A percentile compares a stretch with the other conserved stretches of the same genome.
These are phyloP conservation scores for Arachnopeziza araneosa DNA, from an alignment of 2,329 filamentous ascomycete genomes.

Conservation along the genomic window DNA sequence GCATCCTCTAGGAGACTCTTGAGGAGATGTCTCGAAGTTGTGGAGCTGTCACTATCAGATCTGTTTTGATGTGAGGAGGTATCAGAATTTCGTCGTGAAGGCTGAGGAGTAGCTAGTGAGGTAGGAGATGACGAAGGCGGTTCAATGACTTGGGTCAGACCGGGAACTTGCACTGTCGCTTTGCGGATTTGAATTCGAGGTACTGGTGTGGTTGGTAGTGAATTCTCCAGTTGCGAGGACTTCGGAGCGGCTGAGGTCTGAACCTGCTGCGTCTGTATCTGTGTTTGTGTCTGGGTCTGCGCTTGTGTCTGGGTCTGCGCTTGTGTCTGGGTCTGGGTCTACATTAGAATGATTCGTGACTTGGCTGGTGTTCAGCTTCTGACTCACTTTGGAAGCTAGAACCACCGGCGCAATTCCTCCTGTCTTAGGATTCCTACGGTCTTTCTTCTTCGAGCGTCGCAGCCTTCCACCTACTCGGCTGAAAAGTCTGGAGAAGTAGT, in stretches of 20 bases:
- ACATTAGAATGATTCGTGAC: too few relatives aligned
- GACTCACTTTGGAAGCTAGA: neutral
- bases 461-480: neutral
- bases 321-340: neutral
- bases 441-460: neutral
- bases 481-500: neutral
- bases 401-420: neutral
- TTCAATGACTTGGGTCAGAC: neutral
- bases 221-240: neutral
- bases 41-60: conserved; percentile 5
- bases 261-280: neutral
- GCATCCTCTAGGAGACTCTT: conserved; percentile 8
- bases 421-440: neutral
- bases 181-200: neutral
- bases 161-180: neutral
- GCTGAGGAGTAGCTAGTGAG: neutral
- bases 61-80: conserved; percentile 2
- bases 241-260: neutral
- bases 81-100: conserved; percentile 1
- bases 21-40: neutral
- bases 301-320: too few relatives aligned
- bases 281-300: too few relatives aligned
- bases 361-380: neutral
- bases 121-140: neutral
- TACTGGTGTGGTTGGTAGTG: neutral